A percentile compares a stretch with the other conserved stretches of the same genome.
Conservation (phyloP, 495 filamentous ascomycete species). For the Aspergillus egyptiacus region DNA sequence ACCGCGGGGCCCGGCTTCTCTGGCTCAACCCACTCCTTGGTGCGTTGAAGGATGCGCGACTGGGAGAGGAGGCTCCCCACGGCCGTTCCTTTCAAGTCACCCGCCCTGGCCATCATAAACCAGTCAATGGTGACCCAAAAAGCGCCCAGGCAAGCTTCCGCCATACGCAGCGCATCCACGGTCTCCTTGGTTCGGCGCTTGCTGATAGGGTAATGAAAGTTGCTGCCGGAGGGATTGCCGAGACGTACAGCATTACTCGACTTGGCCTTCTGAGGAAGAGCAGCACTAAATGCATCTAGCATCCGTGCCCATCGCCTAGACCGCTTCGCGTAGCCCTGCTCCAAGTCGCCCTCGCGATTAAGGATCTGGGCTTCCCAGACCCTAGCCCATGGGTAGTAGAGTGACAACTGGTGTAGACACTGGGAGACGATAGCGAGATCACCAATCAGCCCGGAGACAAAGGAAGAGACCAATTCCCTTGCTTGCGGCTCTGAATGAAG, state of each 20-base stretch:
- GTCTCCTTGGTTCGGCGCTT: conserved; percentile 41
- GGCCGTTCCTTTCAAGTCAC: conserved; percentile 14
- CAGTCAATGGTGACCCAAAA: conserved; percentile 42
- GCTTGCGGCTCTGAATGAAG: conserved; percentile 31
- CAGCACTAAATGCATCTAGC: no score
- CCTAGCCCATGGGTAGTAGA: conserved; percentile 43
- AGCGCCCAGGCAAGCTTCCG: conserved; percentile 42
- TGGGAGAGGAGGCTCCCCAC: conserved; percentile 23
- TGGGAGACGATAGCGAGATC: conserved; percentile 39
- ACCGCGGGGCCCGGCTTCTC: conserved; percentile 1
- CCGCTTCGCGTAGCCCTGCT: conserved; percentile 13
- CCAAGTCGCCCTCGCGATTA: conserved; percentile 21
- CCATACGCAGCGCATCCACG: conserved; percentile 31
- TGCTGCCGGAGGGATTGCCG: conserved; percentile 23
- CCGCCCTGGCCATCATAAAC: conserved; percentile 4
- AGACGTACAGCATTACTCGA: not conserved
- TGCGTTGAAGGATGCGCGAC: conserved; percentile 36
- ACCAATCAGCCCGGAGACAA: conserved; percentile 28
- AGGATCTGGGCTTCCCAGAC: conserved; percentile 23
- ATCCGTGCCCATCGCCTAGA: not conserved
- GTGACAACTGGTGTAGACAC: conserved; percentile 33
- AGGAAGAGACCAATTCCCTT: conserved; percentile 32
- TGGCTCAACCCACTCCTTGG: conserved; percentile 44
- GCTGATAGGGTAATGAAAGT: conserved; percentile 43
- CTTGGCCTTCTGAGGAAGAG: not conserved